Base-by-base conservation (phyloP, 352 stramenopile species). In the Phytophthora citricola region DNA sequence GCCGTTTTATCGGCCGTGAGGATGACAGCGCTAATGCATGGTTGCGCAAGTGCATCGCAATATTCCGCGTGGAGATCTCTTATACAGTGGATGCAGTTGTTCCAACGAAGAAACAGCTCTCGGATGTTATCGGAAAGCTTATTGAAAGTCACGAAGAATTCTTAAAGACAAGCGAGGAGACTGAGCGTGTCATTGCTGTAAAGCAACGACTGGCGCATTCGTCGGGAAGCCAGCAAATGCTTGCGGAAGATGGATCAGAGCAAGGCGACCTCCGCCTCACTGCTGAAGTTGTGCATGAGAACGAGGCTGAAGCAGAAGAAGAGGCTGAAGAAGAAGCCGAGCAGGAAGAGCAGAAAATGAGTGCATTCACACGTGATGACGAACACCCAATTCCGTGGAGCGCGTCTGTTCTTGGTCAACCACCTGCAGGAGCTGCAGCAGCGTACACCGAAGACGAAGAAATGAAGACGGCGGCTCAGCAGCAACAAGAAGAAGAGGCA, bases 291-390 rank as follows among this genome's bases (percentile, higher is more conserved):
- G 89, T 96, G 24, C 85, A 98, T 66, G 95, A 97, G 47, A 94
- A 97, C 32, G 89, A 97, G 58, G 80, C 88, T 26, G 87, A 96
- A 65, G 86, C 85, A 1, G 89, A 96, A 67, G 90, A 94, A 79
- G 87, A 95, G 62, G 88, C 88, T 0, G 89, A 94, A 61, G 88
- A 97, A 61, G 87, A 95, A 77, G 86, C 85, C n/a, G 87, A 97
- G 65, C 87, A 95, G 47, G 88, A 95, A 54, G 89, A 97, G 52
- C 89, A 97, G 56, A 95, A 97, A 62, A 97, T 97, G 91, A 97
- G 87, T 49, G 86, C 87, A 32, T 97, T 95, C 63, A 93, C 88
- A 12, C 87, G 90, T 47, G 89, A 97, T 58, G 90, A 97, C 32
- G 90, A 97, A 60, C 81, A 94, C 45, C 89, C 87, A 20, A 90